phyloP scores from a whole-genome alignment of 179 eudicot genomes.

The Spinacia oleracea region DNA sequence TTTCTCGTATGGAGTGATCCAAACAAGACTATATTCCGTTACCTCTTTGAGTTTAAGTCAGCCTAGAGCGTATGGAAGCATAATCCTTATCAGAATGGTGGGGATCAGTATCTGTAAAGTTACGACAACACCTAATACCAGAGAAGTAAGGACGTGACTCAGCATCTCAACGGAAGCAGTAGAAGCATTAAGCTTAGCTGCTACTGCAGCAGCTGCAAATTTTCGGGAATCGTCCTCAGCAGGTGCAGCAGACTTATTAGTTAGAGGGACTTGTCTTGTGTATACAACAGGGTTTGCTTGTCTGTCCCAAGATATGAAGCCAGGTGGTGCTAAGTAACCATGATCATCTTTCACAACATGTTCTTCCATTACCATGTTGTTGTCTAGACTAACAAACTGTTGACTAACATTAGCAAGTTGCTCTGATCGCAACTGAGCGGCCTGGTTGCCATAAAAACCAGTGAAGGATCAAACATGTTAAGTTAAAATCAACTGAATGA shows the following conservation, averaged over 20 bases:
- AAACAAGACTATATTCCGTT: too few relatives aligned
- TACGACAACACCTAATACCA: conserved; percentile 73
- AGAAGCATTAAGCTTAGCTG: conserved; percentile 90
- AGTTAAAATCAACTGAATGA: background rate
- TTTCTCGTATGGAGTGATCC: too few relatives aligned
- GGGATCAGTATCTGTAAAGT: conserved; percentile 40
- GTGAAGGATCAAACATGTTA: background rate
- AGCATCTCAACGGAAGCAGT: conserved; percentile 93
- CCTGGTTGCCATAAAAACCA: background rate
- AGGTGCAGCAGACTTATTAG: conserved; percentile 41
- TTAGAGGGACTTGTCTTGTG: conserved; percentile 42
- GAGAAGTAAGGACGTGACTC: conserved; percentile 77
- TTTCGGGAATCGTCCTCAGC: conserved; percentile 58
- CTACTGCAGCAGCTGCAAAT: conserved; percentile 86
- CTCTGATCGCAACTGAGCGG: conserved; percentile 45
- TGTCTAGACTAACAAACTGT: conserved; percentile 38
- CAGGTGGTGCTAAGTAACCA: conserved; percentile 38
- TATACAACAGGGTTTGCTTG: conserved; percentile 59
- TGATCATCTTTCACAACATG: conserved; percentile 42
- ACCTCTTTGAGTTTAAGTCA: too few relatives aligned
- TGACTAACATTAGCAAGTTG: conserved; percentile 54
- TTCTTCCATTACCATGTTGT: conserved; percentile 32
- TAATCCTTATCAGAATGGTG: conserved; percentile 63
- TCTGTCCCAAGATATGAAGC: conserved; percentile 31
- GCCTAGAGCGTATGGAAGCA: too few relatives aligned